A percentile compares a stretch with the other conserved stretches of the same genome.
Conservation (phyloP, 371 early-diverging fungal genomes). For the Mortierella sp. region DNA sequence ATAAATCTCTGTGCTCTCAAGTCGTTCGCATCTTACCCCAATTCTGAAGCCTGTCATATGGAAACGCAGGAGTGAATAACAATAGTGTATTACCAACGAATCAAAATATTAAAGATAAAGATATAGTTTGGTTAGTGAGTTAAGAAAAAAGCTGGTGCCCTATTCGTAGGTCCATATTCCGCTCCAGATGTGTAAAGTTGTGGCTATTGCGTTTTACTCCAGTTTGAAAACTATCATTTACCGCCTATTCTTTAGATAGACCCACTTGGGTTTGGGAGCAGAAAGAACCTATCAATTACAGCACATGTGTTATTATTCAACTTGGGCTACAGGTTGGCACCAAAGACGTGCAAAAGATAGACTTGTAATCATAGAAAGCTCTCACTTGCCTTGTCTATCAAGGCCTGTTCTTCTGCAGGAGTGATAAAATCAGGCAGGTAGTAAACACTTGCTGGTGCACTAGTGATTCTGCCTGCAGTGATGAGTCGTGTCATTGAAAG, state of each 20-base stretch:
- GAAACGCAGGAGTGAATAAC: neutral
- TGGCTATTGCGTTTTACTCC: neutral
- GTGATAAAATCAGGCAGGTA: constrained; percentile 62
- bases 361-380: no score
- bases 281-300: constrained; percentile 52
- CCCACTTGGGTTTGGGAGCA: constrained; percentile 69
- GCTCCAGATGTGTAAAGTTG: no score
- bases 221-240: constrained; percentile 4
- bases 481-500: constrained; percentile 29
- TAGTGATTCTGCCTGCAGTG: constrained; percentile 7
- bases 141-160: neutral
- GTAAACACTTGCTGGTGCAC: constrained; percentile 51
- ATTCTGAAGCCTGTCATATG: constrained; percentile 58
- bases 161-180: neutral
- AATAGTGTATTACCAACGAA: neutral
- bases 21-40: constrained; percentile 53
- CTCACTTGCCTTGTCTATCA: constrained; percentile 58
- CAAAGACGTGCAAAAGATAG: no score
- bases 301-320: neutral
- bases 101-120: neutral
- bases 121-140: neutral
- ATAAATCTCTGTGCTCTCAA: constrained; percentile 4
- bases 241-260: constrained; percentile 61
- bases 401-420: constrained; percentile 49
- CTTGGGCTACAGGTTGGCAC: no score